Evolutionary conservation across 805 yeast genomes (phyloP).

Genomic region (Yamadazyma paraphyllophila): DNA sequence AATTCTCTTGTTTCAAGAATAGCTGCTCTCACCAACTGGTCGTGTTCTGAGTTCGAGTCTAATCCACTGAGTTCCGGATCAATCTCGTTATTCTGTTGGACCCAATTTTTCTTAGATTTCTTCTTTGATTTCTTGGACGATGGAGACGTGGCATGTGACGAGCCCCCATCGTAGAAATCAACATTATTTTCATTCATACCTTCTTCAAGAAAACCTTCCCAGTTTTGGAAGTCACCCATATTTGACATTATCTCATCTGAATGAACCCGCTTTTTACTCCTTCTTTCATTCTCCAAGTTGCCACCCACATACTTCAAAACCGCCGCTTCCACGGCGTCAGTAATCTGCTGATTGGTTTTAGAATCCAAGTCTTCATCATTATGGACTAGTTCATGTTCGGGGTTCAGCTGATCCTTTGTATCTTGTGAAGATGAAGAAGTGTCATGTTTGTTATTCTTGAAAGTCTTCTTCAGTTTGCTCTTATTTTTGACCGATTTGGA

Average conservation of each 20-base stretch:
- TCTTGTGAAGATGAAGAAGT: neutral
- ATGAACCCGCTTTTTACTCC: constrained; percentile 18
- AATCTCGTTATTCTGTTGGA: constrained; percentile 19
- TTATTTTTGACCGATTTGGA: constrained; percentile 11
- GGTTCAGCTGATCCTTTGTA: constrained; percentile 3
- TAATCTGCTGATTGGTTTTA: constrained; percentile 38
- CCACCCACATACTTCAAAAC: constrained; percentile 73
- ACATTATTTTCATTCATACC: constrained; percentile 20
- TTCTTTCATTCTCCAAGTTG: constrained; percentile 39
- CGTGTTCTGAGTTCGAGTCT: constrained; percentile 48
- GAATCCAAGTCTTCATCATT: constrained; percentile 16
- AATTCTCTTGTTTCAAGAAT: constrained; percentile 66
- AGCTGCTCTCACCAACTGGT: constrained; percentile 67
- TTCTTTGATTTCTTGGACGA: constrained; percentile 6
- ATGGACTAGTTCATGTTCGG: neutral
- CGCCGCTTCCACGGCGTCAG: constrained; percentile 71
- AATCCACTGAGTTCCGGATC: constrained; percentile 40
- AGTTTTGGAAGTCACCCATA: constrained; percentile 50
- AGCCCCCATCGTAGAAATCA: constrained; percentile 3
- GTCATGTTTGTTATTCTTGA: constrained; percentile 5
- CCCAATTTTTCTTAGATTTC: constrained; percentile 14
- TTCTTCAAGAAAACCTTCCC: constrained; percentile 52
- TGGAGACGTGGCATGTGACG: neutral
- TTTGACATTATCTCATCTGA: constrained; percentile 43
- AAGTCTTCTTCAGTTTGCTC: neutral